Base-by-base conservation (phyloP, 2,329 filamentous ascomycete genomes). In the Fusarium irregulare region DNA sequence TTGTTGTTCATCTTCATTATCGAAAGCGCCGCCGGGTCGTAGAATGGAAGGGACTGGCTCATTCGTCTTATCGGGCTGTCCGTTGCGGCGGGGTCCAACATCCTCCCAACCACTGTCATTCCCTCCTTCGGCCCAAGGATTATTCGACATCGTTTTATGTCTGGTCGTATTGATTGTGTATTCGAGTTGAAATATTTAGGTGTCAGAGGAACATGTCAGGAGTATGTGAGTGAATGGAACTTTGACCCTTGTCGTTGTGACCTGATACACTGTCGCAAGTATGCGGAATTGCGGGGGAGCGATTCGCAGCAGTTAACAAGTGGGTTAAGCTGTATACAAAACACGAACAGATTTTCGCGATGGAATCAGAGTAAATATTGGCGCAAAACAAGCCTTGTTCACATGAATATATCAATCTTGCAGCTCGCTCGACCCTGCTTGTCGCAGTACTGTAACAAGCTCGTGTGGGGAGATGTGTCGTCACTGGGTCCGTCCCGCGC, bases 11-110 rank as follows among this genome's bases (percentile, higher is more conserved):
- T 66, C 73, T n/a, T 75, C 66, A 13, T 57, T 70, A 49, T 62
- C 60, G 18, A 70, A 70, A 8, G 51, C 66, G 4, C 70, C 73
- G 23, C 80, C 80, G 0, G 80, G 81, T 25, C 75, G 74, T 41
- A 81, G 68, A 6, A 77, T 68, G 7, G 73, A 68, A 21, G 82
- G 80, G 1, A 80, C 66, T 12, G 75, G 61, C 48, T 70, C 45
- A 20, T 47, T 53, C 11, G 49, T 25, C 10, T 21, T 56, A 28
- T 60, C 46, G 16, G 56, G 40, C 27, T 65, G 61, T 27, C 44
- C 68, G 4, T 71, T 56, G 11, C 58, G 73, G n/a, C 58, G 62
- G 40, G 64, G 54, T 11, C 73, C 40, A 30, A 68, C 64, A 27
- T 79, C 60, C 7, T 78, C 66, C 74, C 75, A 75, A 3, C 70